Percentiles rank a stretch among this genome's conserved stretches.
Conservation (phyloP, 345 rosid genomes). For the Syzygium grande region DNA sequence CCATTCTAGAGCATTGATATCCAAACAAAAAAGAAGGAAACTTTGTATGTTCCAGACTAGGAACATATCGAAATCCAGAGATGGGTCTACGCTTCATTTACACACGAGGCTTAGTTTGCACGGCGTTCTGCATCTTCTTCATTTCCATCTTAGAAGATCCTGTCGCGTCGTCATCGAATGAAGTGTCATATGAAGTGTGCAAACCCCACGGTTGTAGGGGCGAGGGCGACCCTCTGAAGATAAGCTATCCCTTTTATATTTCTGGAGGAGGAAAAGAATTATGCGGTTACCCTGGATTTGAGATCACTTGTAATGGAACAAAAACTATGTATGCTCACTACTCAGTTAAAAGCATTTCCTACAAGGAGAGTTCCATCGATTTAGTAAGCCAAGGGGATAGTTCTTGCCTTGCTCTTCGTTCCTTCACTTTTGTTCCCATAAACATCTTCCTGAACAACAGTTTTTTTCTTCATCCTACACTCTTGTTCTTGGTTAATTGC, state of each 20-base stretch:
- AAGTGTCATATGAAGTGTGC: background rate
- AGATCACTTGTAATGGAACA: background rate
- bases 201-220: rapidly evolving
- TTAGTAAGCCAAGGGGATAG: background rate
- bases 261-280: background rate
- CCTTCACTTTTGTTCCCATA: background rate
- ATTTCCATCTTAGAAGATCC: background rate
- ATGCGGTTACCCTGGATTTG: background rate
- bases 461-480: background rate
- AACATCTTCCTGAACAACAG: background rate
- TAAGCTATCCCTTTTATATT: background rate
- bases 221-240: background rate
- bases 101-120: background rate
- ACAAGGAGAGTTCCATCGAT: background rate
- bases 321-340: background rate
- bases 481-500: background rate
- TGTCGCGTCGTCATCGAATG: rapidly evolving
- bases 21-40: too few species aligned
- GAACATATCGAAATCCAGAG: background rate
- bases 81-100: background rate
- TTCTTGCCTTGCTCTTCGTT: background rate
- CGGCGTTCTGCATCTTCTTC: background rate
- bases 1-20: background rate
- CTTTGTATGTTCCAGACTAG: background rate
- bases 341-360: background rate